Percentiles rank a stretch among this genome's conserved stretches.
These are phyloP conservation scores for Cercospora sp. DNA, from an alignment of 2,329 filamentous ascomycete genomes.

Conservation along the genomic window DNA sequence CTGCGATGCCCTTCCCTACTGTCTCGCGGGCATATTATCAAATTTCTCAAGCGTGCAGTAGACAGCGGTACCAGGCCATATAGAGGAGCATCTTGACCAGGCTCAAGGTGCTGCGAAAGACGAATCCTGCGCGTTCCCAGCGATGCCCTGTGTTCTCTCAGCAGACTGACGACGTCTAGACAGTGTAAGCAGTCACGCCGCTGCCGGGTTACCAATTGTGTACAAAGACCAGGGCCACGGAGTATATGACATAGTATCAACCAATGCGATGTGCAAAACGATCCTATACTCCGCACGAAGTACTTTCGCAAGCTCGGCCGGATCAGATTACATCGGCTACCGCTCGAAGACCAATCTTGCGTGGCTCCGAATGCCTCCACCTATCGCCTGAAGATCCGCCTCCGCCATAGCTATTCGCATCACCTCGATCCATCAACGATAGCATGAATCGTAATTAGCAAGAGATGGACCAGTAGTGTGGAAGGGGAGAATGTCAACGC, in stretches of 20 bases:
- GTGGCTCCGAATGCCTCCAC: neutral
- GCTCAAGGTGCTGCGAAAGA: neutral
- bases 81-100: neutral
- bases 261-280: too few relatives aligned
- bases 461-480: too few relatives aligned
- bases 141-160: neutral
- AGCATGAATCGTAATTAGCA: too few relatives aligned
- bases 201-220: too few relatives aligned
- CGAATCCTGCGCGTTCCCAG: neutral
- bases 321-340: neutral
- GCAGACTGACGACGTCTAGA: neutral
- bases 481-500: too few relatives aligned
- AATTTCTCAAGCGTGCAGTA: neutral
- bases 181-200: neutral
- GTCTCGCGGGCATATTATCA: neutral
- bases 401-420: too few relatives aligned
- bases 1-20: neutral
- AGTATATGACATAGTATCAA: too few relatives aligned
- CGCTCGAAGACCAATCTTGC: neutral
- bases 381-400: too few relatives aligned
- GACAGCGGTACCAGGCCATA: neutral
- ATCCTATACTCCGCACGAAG: too few relatives aligned
- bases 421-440: too few relatives aligned
- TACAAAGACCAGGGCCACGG: too few relatives aligned
- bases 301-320: neutral